A percentile compares a stretch with the other conserved stretches of the same genome.
Evolutionary conservation across 768 basidiomycete species (phyloP).

Genomic region (Boletus sensibilis): DNA sequence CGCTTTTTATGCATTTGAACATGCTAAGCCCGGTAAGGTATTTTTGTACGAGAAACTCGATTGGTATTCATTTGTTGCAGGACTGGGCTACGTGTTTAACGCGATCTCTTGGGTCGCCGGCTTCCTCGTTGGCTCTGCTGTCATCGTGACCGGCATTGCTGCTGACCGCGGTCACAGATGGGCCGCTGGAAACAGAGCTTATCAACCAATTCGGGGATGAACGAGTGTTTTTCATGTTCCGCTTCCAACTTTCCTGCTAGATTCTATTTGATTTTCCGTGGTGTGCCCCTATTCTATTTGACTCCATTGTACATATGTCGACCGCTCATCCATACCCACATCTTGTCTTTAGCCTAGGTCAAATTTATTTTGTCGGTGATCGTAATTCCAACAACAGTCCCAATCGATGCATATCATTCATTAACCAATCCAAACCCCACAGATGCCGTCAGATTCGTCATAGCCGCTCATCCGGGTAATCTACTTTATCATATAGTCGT

Average conservation of each 20-base stretch:
- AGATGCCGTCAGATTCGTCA: constrained; percentile 9
- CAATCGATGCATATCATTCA: background rate
- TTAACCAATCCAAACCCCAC: background rate
- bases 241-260: background rate
- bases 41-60: background rate
- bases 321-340: constrained; percentile 8
- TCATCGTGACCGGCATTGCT: constrained; percentile 60
- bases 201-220: constrained; percentile 39
- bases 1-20: constrained; percentile 49
- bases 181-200: constrained; percentile 76
- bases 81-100: constrained; percentile 58
- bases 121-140: constrained; percentile 49
- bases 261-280: background rate
- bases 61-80: constrained; percentile 35
- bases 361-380: background rate
- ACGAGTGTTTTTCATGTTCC: background rate
- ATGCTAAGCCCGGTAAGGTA: constrained; percentile 57
- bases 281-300: background rate
- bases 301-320: background rate
- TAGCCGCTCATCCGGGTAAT: constrained; percentile 62
- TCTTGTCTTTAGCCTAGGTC: background rate
- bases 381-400: background rate
- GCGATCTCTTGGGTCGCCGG: constrained; percentile 60
- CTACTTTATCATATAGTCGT: constrained; percentile 76
- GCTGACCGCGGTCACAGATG: constrained; percentile 52